Evolutionary conservation across 208 protist genomes (phyloP).

Genomic region (Trypanosoma scelopori): DNA sequence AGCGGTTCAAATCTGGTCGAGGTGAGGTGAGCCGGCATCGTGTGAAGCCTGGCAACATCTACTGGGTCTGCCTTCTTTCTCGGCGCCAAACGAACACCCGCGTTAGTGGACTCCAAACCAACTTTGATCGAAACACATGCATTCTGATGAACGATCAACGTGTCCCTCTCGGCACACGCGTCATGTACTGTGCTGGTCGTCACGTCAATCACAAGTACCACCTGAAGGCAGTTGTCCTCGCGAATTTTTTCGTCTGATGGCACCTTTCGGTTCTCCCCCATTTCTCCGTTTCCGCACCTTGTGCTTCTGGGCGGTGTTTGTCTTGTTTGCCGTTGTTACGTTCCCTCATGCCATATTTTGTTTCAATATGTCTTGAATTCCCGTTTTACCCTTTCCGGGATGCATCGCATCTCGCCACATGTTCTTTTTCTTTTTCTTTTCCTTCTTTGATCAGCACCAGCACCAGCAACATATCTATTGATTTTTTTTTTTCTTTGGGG

Average conservation of each 20-base stretch:
- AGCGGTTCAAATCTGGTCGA: slow-evolving; percentile 84
- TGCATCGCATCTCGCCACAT: background rate
- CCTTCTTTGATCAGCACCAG: background rate
- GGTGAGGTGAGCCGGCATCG: slow-evolving; percentile 70
- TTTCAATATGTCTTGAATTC: no score
- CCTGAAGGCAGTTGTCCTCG: slow-evolving; percentile 90
- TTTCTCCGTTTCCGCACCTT: background rate
- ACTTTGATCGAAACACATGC: slow-evolving; percentile 92
- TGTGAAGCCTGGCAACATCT: slow-evolving; percentile 87
- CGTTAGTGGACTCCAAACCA: slow-evolving; percentile 87
- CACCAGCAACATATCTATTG: background rate
- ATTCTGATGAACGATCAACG: slow-evolving; percentile 92
- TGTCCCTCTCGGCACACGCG: slow-evolving; percentile 83
- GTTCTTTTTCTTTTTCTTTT: slow-evolving; percentile 21
- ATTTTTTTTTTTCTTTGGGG: slow-evolving; percentile 9
- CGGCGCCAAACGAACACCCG: slow-evolving; percentile 84
- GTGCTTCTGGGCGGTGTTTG: background rate
- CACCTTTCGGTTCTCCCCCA: background rate
- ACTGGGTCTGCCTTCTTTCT: slow-evolving; percentile 89
- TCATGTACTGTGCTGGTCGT: slow-evolving; percentile 91
- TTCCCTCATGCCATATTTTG: background rate
- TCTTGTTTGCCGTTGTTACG: background rate
- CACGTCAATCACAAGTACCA: slow-evolving; percentile 93
- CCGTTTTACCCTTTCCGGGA: background rate
- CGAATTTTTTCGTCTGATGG: slow-evolving; percentile 89